Conservation (phyloP, 352 stramenopile genomes). For the Phytophthora uliginosa region DNA sequence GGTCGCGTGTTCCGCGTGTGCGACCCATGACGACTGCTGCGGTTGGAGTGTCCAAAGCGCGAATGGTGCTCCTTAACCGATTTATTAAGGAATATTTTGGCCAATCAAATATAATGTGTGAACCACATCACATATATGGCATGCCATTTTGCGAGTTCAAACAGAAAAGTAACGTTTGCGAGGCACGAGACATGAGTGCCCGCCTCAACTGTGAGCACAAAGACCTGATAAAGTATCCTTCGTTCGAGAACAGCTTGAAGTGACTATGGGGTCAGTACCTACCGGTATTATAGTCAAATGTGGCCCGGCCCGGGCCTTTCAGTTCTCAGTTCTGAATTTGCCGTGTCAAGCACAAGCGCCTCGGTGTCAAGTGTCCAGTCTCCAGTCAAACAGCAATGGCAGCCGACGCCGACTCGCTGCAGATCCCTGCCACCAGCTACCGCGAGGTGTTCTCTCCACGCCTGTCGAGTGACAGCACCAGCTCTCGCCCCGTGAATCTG, state of each 20-base stretch:
- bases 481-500: slow-evolving; percentile 33
- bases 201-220: not conserved
- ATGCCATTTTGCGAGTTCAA: too few relatives aligned
- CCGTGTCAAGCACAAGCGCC: slow-evolving; percentile 1
- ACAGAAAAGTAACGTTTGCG: not conserved
- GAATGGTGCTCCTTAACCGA: too few relatives aligned
- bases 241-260: slow-evolving; percentile 14
- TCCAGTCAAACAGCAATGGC: slow-evolving; percentile 9
- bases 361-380: not conserved
- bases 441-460: slow-evolving; percentile 18
- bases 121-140: not conserved
- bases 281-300: not conserved
- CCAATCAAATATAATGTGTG: not conserved
- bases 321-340: slow-evolving; percentile 17
- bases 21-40: not conserved
- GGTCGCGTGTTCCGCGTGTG: not conserved
- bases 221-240: slow-evolving; percentile 8
- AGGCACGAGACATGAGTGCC: not conserved
- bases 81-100: too few relatives aligned
- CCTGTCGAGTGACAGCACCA: slow-evolving; percentile 17
- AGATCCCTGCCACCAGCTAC: slow-evolving; percentile 26
- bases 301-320: not conserved
- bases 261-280: not conserved
- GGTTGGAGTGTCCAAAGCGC: too few relatives aligned
- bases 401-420: slow-evolving; percentile 13